phyloP scores from a whole-genome alignment of 2,329 filamentous ascomycete species.

The Apiospora hydei region DNA sequence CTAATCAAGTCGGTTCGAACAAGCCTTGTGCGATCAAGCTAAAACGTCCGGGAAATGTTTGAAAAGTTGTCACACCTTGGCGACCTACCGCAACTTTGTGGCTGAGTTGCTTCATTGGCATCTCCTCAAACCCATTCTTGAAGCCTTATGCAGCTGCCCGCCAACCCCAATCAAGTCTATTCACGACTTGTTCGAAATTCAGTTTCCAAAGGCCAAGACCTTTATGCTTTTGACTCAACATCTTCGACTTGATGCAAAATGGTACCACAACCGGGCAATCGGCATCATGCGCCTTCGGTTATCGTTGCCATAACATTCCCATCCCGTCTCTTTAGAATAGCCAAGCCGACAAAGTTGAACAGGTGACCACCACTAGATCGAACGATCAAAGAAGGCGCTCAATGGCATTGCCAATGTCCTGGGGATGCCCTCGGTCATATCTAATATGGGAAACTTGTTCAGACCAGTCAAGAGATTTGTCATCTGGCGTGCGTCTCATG shows the following conservation, averaged over 20 bases:
- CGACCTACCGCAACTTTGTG: not conserved
- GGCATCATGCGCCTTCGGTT: not conserved
- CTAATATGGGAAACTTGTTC: not conserved
- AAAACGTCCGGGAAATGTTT: not conserved
- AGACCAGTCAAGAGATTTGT: not conserved
- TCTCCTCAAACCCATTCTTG: constrained; percentile 5
- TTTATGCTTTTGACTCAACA: not conserved
- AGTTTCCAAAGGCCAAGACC: not conserved
- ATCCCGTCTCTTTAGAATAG: not conserved
- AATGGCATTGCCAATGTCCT: constrained; percentile 1
- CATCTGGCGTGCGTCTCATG: not conserved
- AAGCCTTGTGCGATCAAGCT: not conserved
- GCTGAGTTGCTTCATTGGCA: not conserved
- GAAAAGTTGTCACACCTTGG: not conserved
- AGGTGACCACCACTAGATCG: not conserved
- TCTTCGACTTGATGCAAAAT: not conserved
- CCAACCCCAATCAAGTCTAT: constrained; percentile 5
- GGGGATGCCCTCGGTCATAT: not conserved
- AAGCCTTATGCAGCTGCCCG: not conserved
- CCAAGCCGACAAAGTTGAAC: not conserved
- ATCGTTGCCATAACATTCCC: not conserved
- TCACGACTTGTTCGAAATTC: not conserved
- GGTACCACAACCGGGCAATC: not conserved
- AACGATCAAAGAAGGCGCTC: not conserved
- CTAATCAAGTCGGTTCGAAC: not conserved